Evolutionary conservation across 331 rosid species (phyloP).

Genomic region (Quercus phellos): DNA sequence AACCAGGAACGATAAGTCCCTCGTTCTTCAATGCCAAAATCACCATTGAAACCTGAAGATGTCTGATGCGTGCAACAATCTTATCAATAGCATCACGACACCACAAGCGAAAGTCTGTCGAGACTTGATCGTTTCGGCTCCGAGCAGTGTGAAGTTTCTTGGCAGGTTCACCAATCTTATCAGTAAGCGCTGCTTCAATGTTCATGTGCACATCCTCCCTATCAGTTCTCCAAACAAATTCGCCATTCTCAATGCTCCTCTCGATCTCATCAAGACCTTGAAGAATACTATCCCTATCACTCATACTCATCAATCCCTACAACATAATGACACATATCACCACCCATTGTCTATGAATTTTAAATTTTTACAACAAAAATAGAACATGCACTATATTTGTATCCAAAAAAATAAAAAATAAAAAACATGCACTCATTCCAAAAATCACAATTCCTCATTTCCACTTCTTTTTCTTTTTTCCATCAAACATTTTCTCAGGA

Average conservation of each 20-base stretch:
- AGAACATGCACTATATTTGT: background rate
- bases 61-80: constrained; percentile 38
- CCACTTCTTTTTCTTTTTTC: background rate
- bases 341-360: background rate
- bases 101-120: constrained; percentile 81
- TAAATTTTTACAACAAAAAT: too few species aligned
- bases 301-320: constrained; percentile 61
- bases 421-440: background rate
- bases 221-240: constrained; percentile 86
- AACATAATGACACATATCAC: background rate
- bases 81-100: constrained; percentile 84
- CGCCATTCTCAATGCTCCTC: constrained; percentile 62
- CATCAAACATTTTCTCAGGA: background rate
- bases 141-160: constrained; percentile 93
- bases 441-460: background rate
- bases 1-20: constrained; percentile 83
- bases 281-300: constrained; percentile 65
- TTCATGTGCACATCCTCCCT: constrained; percentile 97
- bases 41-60: constrained; percentile 69
- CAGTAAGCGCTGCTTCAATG: constrained; percentile 90
- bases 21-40: constrained; percentile 56
- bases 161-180: constrained; percentile 89
- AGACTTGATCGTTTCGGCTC: constrained; percentile 81
- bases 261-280: constrained; percentile 67
- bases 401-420: background rate